These are phyloP conservation scores for Botryotinia calthae DNA, from an alignment of 2,329 filamentous ascomycete species.

Conservation along the genomic window DNA sequence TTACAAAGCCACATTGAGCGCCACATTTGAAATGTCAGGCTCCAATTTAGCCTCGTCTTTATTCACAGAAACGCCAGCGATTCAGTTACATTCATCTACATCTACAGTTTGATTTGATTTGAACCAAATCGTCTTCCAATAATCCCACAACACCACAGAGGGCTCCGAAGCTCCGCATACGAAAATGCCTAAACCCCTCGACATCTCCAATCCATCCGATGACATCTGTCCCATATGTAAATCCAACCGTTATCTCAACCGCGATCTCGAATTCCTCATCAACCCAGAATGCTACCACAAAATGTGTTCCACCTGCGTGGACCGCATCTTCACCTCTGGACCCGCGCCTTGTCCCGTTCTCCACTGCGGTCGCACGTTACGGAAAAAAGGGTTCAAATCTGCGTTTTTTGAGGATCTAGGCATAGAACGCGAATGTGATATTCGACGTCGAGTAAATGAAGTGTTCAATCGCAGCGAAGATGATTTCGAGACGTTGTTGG, in stretches of 20 bases:
- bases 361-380: slow-evolving; percentile 80
- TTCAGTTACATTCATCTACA: neutral
- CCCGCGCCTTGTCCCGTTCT: slow-evolving; percentile 91
- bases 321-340: slow-evolving; percentile 87
- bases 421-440: slow-evolving; percentile 91
- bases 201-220: slow-evolving; percentile 33
- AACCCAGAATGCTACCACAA: slow-evolving; percentile 99
- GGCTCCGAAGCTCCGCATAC: neutral
- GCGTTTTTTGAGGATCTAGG: slow-evolving; percentile 88
- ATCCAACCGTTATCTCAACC: slow-evolving; percentile 91
- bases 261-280: slow-evolving; percentile 90
- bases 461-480: slow-evolving; percentile 88
- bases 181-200: slow-evolving; percentile 13
- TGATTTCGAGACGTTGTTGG: slow-evolving; percentile 80
- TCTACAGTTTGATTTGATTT: too few relatives aligned
- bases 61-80: neutral
- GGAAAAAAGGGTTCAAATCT: slow-evolving; percentile 77
- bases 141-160: neutral
- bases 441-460: slow-evolving; percentile 71
- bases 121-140: slow-evolving; percentile 22
- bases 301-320: slow-evolving; percentile 96
- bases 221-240: slow-evolving; percentile 98
- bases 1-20: slow-evolving; percentile 7
- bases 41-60: neutral
- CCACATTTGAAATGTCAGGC: neutral